These are phyloP conservation scores for Gyrodon lividus DNA, from an alignment of 768 basidiomycete genomes.

Conservation along the genomic window DNA sequence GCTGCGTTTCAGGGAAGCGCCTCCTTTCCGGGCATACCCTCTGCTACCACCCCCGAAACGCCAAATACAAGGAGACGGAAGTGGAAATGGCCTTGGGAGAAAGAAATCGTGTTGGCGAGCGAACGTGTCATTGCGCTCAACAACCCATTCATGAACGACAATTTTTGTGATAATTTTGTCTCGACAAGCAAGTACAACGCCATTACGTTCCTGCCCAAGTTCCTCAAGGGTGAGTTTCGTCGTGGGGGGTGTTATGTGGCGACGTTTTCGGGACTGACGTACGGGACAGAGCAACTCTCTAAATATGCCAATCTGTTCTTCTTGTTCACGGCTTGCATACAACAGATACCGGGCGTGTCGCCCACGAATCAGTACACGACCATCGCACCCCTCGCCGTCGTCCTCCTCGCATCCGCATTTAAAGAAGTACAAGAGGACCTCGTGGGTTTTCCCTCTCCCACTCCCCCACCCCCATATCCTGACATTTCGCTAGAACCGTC, in stretches of 20 bases:
- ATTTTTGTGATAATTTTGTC: constrained; percentile 79
- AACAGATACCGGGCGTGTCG: constrained; percentile 97
- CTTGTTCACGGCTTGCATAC: constrained; percentile 94
- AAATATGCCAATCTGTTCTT: constrained; percentile 99
- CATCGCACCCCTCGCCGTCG: constrained; percentile 84
- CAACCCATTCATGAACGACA: constrained; percentile 62
- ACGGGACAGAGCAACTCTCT: constrained; percentile 84
- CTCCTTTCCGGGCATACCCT: constrained; percentile 36
- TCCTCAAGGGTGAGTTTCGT: constrained; percentile 71
- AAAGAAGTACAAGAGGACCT: constrained; percentile 96
- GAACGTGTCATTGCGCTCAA: constrained; percentile 85
- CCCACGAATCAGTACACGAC: constrained; percentile 96
- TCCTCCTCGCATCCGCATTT: constrained; percentile 89
- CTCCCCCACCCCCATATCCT: background rate
- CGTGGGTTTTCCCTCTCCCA: constrained; percentile 27
- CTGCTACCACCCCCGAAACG: constrained; percentile 10
- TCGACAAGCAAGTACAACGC: constrained; percentile 95
- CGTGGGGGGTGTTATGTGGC: background rate
- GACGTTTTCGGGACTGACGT: constrained; percentile 3
- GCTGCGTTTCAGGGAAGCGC: constrained; percentile 47
- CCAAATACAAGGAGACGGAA: constrained; percentile 22
- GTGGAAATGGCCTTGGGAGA: constrained; percentile 88
- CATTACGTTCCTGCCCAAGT: constrained; percentile 87
- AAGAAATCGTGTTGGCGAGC: constrained; percentile 59
- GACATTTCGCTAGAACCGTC: constrained; percentile 72